Percentiles rank a stretch among this genome's conserved stretches.
Evolutionary conservation across 2,329 filamentous ascomycete genomes (phyloP).

Genomic region (Aspergillus sp.): DNA sequence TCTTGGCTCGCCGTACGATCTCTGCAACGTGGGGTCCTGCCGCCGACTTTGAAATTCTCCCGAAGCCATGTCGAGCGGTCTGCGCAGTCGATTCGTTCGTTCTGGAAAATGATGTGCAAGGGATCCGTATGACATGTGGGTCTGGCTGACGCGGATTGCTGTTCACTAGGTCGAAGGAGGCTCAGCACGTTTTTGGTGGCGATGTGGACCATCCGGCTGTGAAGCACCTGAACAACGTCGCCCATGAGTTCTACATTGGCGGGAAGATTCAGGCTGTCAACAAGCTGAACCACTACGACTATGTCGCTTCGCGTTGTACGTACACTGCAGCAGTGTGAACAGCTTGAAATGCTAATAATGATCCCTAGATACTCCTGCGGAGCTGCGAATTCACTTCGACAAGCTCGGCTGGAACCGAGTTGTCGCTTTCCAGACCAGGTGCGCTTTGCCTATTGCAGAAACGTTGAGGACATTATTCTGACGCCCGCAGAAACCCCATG

Average conservation of each 20-base stretch:
- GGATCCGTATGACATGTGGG: slow-evolving; percentile 12
- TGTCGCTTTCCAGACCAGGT: slow-evolving; percentile 90
- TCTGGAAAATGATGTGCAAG: slow-evolving; percentile 3
- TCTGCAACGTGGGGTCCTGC: background rate
- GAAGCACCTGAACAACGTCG: slow-evolving; percentile 73
- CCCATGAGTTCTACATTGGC: slow-evolving; percentile 83
- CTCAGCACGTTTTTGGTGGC: slow-evolving; percentile 87
- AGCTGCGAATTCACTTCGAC: slow-evolving; percentile 93
- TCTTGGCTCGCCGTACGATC: slow-evolving; percentile 2
- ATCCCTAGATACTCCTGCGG: slow-evolving; percentile 69
- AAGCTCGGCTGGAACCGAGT: slow-evolving; percentile 96
- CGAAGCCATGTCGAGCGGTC: background rate
- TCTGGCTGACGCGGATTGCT: slow-evolving; percentile 18
- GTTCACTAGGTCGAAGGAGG: slow-evolving; percentile 63
- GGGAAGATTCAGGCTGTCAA: slow-evolving; percentile 94
- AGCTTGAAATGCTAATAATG: slow-evolving; percentile 3
- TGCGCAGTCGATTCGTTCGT: slow-evolving; percentile 5
- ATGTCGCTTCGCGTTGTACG: slow-evolving; percentile 87
- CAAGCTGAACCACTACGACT: slow-evolving; percentile 96
- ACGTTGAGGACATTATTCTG: slow-evolving; percentile 2
- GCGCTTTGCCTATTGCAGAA: slow-evolving; percentile 3
- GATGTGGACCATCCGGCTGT: slow-evolving; percentile 87
- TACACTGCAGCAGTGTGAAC: slow-evolving; percentile 7
- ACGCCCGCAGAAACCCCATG: slow-evolving; percentile 71
- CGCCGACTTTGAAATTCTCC: background rate